These are phyloP conservation scores for Candida gorgasii DNA, from an alignment of 805 yeast genomes.

Conservation along the genomic window DNA sequence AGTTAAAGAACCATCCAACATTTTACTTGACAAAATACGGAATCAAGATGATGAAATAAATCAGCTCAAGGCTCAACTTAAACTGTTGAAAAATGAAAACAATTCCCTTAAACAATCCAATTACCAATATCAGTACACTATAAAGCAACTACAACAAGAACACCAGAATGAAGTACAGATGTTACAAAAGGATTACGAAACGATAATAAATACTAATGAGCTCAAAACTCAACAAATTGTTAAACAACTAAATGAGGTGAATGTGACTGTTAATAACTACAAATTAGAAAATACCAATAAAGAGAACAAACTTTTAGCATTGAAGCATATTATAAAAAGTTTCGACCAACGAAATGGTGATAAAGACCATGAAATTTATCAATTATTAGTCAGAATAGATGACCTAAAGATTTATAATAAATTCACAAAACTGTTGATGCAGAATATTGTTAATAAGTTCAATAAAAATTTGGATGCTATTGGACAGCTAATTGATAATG, in stretches of 20 bases:
- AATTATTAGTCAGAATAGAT: slow-evolving; percentile 2
- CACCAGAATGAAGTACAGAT: slow-evolving; percentile 1
- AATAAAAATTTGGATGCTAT: slow-evolving; percentile 11
- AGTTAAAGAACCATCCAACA: slow-evolving; percentile 5
- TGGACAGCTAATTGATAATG: slow-evolving; percentile 13
- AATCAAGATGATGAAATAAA: slow-evolving; percentile 13
- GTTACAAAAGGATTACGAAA: slow-evolving; percentile 8
- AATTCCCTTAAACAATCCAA: slow-evolving; percentile 13
- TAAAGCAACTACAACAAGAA: slow-evolving; percentile 2
- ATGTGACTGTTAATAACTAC: not conserved
- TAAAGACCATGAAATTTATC: slow-evolving; percentile 5
- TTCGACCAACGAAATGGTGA: slow-evolving; percentile 6
- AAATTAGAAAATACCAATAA: slow-evolving; percentile 1
- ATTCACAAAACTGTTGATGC: slow-evolving; percentile 12
- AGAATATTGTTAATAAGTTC: slow-evolving; percentile 11
- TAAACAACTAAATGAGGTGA: slow-evolving; percentile 5
- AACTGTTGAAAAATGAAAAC: slow-evolving; percentile 14
- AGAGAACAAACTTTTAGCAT: slow-evolving; percentile 7
- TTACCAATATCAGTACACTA: slow-evolving; percentile 10
- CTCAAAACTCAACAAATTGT: not conserved
- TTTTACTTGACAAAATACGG: slow-evolving; percentile 12
- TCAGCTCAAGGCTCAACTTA: slow-evolving; percentile 10
- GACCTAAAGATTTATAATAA: slow-evolving; percentile 12
- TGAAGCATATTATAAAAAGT: slow-evolving; percentile 10
- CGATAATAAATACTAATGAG: not conserved